A percentile compares a stretch with the other conserved stretches of the same genome.
Evolutionary conservation across 2,329 filamentous ascomycete species (phyloP).

Genomic region (Aspergillus proliferans): DNA sequence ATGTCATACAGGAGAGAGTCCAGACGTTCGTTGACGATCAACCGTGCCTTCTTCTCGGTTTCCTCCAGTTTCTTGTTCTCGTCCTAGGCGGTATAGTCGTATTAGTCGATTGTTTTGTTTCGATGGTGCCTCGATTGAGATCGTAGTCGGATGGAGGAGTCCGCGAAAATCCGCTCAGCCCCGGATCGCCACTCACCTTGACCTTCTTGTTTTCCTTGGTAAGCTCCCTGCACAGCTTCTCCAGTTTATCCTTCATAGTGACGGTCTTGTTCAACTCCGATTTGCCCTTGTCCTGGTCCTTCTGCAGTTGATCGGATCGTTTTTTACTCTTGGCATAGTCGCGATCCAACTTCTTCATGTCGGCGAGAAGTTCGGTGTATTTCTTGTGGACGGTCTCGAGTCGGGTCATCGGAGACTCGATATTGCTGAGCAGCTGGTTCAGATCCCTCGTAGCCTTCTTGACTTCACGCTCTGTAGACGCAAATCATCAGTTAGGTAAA

Average conservation of each 20-base stretch:
- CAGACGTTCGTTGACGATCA: constrained; percentile 78
- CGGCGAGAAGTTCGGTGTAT: constrained; percentile 82
- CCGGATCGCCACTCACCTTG: constrained; percentile 59
- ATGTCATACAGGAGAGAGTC: constrained; percentile 75
- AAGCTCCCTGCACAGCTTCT: constrained; percentile 90
- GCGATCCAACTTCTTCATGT: constrained; percentile 92
- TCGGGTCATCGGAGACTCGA: constrained; percentile 86
- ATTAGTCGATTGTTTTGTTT: background rate
- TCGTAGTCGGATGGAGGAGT: background rate
- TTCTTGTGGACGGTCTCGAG: constrained; percentile 86
- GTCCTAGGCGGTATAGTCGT: constrained; percentile 48
- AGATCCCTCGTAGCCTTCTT: constrained; percentile 91
- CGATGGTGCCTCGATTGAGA: background rate
- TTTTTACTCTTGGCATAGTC: constrained; percentile 96
- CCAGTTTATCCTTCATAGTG: constrained; percentile 88
- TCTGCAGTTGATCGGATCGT: constrained; percentile 85
- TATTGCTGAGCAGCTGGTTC: constrained; percentile 73
- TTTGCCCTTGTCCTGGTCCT: constrained; percentile 86
- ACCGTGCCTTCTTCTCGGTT: constrained; percentile 72
- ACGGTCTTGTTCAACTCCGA: constrained; percentile 86
- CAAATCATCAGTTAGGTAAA: constrained; percentile 19
- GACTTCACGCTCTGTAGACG: constrained; percentile 72
- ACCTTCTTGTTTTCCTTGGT: constrained; percentile 98
- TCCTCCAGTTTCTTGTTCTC: constrained; percentile 91
- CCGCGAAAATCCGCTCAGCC: background rate